A percentile compares a stretch with the other conserved stretches of the same genome.
These are phyloP conservation scores for Camellia lanceoleosa DNA, from an alignment of 148 eudicot genomes.

Conservation along the genomic window DNA sequence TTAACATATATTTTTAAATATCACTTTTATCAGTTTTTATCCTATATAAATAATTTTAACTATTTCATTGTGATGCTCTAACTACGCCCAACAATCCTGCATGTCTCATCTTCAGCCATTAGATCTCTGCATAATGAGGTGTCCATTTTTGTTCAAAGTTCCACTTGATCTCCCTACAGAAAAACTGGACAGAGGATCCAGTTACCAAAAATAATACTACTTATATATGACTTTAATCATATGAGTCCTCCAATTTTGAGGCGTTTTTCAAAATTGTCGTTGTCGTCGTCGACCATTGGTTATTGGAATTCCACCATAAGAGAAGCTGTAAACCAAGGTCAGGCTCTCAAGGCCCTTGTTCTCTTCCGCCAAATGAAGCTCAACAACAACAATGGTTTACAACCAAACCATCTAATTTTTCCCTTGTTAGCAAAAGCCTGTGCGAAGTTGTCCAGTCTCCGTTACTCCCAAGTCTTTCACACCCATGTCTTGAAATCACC, in stretches of 20 bases:
- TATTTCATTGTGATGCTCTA: too few relatives aligned
- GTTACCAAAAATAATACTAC: too few relatives aligned
- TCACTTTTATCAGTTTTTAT: too few relatives aligned
- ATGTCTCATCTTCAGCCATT: too few relatives aligned
- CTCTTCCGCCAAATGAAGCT: conserved; percentile 45
- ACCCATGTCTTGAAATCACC: conserved; percentile 49
- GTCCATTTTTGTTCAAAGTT: too few relatives aligned
- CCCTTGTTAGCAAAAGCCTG: conserved; percentile 65
- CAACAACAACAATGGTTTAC: conserved; percentile 6
- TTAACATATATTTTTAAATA: too few relatives aligned
- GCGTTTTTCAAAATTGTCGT: conserved; percentile 15
- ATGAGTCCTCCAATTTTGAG: conserved; percentile 7
- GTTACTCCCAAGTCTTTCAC: conserved; percentile 39
- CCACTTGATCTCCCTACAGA: too few relatives aligned
- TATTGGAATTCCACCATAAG: conserved; percentile 48
- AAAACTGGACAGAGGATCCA: too few relatives aligned
- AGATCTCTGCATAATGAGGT: too few relatives aligned
- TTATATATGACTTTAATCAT: too few relatives aligned
- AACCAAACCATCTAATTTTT: conserved; percentile 49
- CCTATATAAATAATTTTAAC: too few relatives aligned
- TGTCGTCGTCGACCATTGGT: conserved; percentile 14
- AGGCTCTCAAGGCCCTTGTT: conserved; percentile 35
- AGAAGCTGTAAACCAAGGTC: conserved; percentile 41
- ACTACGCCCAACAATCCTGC: too few relatives aligned
- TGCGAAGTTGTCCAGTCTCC: conserved; percentile 33